A percentile compares a stretch with the other conserved stretches of the same genome.
These are phyloP conservation scores for Bremia lactucae DNA, from an alignment of 352 stramenopile species.

Conservation along the genomic window DNA sequence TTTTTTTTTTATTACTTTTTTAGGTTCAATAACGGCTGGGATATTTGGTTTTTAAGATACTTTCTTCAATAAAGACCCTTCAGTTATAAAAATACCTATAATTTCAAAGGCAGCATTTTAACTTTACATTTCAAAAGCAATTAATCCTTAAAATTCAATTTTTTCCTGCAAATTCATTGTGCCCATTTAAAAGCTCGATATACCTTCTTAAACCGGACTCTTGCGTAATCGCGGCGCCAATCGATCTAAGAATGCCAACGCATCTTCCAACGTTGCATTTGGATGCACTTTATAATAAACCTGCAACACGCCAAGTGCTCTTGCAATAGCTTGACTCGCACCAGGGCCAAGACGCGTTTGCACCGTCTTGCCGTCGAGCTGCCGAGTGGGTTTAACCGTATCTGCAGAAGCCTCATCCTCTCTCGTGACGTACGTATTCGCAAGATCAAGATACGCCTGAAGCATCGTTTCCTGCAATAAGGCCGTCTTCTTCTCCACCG, in stretches of 20 bases:
- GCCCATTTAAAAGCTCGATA: too few species aligned
- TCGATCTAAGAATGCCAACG: conserved; percentile 30
- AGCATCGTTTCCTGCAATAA: conserved; percentile 19
- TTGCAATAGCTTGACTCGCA: conserved; percentile 27
- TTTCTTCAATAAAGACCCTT: too few species aligned
- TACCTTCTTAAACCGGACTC: too few species aligned
- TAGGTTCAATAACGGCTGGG: too few species aligned
- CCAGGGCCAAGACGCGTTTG: conserved; percentile 25
- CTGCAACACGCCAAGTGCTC: conserved; percentile 38
- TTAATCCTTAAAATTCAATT: too few species aligned
- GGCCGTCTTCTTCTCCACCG: not conserved
- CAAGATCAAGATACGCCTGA: conserved; percentile 24
- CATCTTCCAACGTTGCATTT: conserved; percentile 12
- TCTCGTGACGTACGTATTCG: conserved; percentile 20
- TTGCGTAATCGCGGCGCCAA: conserved; percentile 10
- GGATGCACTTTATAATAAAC: conserved; percentile 49
- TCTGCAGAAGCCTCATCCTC: conserved; percentile 5
- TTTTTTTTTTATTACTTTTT: too few species aligned
- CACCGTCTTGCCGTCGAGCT: conserved; percentile 41
- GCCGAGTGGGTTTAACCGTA: conserved; percentile 14
- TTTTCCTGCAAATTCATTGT: too few species aligned
- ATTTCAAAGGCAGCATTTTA: too few species aligned
- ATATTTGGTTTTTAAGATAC: too few species aligned
- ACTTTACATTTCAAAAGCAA: too few species aligned
- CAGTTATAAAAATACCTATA: too few species aligned